Base-by-base conservation (phyloP, 192 early-diverging fungal species). In the Piromyces finnis region DNA sequence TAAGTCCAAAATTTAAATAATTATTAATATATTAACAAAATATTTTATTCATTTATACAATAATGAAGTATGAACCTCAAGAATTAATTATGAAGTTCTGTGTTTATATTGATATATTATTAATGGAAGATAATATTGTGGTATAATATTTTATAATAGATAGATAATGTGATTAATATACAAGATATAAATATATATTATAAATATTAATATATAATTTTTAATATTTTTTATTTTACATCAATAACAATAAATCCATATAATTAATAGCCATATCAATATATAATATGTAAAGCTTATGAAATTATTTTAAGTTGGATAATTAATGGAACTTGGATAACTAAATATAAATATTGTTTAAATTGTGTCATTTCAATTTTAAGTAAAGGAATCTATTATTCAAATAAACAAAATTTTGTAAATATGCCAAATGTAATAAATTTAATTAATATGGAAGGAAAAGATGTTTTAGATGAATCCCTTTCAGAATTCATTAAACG, bases 291-390 rank as follows among this genome's bases (percentile, higher is more conserved):
- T 68, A 68, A 1, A 82, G 91, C 92, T 0, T 94, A 93, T 80
- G 93, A 95, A 79, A 89, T 88, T 80, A 88, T 94, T 86, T 86
- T 91, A 29, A 88, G 88, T 41, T 95, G 94, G 93, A 87, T 90
- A 13, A 80, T 94, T 27, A 82, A 89, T 32, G 93, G 92, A 14
- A 86, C 92, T 36, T 95, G 94, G 94, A 94, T 95, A 41, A 84
- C 90, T 4, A 87, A 89, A 78, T 94, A 95, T 78, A 87, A 84
- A 77, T 90, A 92, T 39, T 93, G 90, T 78, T 87, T 90, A 37
- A 84, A 86, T 29, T 88, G 87, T 16, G 92, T 95, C 0, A 88
- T 95, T 39, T 83, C 86, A 15, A 92, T 92, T 5, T 86, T 95
- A 30, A 88, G 89, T 80, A 88, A 86, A 35, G 94, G 94, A 9